Evolutionary conservation across 2,329 filamentous ascomycete species (phyloP).

Genomic region (Diaporthe sp.): DNA sequence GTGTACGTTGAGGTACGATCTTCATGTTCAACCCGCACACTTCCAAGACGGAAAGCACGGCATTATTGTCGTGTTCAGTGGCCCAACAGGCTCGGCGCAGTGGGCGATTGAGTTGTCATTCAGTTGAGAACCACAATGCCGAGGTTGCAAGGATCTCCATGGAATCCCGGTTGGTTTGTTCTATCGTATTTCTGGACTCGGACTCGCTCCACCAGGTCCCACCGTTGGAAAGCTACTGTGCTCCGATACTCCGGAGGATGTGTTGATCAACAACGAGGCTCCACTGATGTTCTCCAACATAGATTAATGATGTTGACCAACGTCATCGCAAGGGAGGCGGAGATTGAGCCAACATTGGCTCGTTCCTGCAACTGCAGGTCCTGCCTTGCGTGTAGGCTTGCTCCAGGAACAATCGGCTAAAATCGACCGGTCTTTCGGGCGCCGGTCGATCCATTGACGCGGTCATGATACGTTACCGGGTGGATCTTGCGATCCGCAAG

Average conservation of each 20-base stretch:
- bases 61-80: not conserved
- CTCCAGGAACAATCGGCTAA: not conserved
- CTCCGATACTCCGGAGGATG: constrained; percentile 1
- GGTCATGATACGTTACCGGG: not conserved
- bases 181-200: not conserved
- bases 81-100: not conserved
- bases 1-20: no score
- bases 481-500: not conserved
- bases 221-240: not conserved
- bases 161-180: not conserved
- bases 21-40: not conserved
- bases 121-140: constrained; percentile 8
- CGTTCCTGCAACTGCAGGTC: not conserved
- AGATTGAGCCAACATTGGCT: not conserved
- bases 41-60: not conserved
- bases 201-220: not conserved
- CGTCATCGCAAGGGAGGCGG: constrained; percentile 5
- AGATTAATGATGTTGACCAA: not conserved
- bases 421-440: not conserved
- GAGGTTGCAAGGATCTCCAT: not conserved
- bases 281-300: constrained; percentile 3
- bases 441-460: no score
- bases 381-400: not conserved
- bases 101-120: constrained; percentile 9
- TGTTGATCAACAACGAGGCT: not conserved